Conservation (phyloP, 768 basidiomycete genomes). For the Lyophyllum shimeji region DNA sequence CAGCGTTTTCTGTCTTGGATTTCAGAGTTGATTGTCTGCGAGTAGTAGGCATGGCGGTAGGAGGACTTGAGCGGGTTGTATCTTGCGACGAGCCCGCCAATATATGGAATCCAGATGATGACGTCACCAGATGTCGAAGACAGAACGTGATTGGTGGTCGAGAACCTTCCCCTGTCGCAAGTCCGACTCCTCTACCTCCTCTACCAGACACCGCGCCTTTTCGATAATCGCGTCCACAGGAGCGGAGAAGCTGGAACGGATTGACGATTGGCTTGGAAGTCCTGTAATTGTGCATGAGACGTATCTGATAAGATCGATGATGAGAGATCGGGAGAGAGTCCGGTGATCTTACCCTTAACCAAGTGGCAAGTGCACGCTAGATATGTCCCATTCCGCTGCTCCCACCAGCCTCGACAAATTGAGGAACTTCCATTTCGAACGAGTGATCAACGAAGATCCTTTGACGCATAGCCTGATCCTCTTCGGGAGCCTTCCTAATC, state of each 20-base stretch:
- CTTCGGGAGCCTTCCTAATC: slow-evolving; percentile 61
- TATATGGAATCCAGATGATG: neutral
- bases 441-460: slow-evolving; percentile 62
- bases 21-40: slow-evolving; percentile 22
- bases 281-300: neutral
- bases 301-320: slow-evolving; percentile 1
- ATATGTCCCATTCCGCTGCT: slow-evolving; percentile 34
- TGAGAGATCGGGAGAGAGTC: neutral
- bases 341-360: neutral
- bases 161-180: no score
- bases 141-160: neutral
- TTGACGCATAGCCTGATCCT: slow-evolving; percentile 60
- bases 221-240: no score
- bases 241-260: no score
- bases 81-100: neutral
- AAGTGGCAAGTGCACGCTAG: neutral
- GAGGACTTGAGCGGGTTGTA: neutral
- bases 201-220: no score
- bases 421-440: slow-evolving; percentile 53
- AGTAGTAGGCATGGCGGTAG: slow-evolving; percentile 33
- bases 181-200: no score
- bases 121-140: neutral
- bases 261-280: neutral
- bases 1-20: slow-evolving; percentile 3
- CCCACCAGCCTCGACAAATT: slow-evolving; percentile 36